A percentile compares a stretch with the other conserved stretches of the same genome.
phyloP scores from a whole-genome alignment of 129 eudicot species.

The Saposhnikovia divaricata region DNA sequence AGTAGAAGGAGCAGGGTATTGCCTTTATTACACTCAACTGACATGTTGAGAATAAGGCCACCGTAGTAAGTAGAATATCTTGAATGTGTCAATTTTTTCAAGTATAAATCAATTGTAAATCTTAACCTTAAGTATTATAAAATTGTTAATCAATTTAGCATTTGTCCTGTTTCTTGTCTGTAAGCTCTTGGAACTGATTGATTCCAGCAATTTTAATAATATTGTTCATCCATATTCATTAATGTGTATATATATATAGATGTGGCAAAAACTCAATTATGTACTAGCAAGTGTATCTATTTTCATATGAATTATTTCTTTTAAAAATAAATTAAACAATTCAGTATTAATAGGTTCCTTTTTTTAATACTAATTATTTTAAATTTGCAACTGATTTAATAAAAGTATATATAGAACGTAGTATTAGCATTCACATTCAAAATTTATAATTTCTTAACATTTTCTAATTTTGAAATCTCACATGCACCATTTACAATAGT shows the following conservation, averaged over 20 bases:
- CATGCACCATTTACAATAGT: too few species aligned
- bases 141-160: background rate
- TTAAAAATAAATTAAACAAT: too few species aligned
- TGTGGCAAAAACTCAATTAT: conserved; percentile 1
- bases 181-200: conserved; percentile 5
- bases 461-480: too few species aligned
- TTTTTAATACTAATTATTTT: too few species aligned
- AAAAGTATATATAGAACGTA: too few species aligned
- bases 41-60: conserved; percentile 15
- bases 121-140: background rate
- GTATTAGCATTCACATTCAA: too few species aligned
- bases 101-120: background rate
- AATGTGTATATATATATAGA: background rate
- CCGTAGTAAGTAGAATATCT: background rate
- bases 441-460: too few species aligned
- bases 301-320: too few species aligned
- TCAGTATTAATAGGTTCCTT: too few species aligned
- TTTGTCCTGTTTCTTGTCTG: conserved; percentile 14
- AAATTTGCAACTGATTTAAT: too few species aligned
- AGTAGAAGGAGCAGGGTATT: background rate
- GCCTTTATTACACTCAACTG: background rate
- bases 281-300: background rate
- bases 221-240: background rate
- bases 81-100: background rate
- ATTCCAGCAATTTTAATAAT: background rate